Percentiles rank a stretch among this genome's conserved stretches.
Conservation (phyloP, 1,284 basidiomycete genomes). For the Mycena sp. region DNA sequence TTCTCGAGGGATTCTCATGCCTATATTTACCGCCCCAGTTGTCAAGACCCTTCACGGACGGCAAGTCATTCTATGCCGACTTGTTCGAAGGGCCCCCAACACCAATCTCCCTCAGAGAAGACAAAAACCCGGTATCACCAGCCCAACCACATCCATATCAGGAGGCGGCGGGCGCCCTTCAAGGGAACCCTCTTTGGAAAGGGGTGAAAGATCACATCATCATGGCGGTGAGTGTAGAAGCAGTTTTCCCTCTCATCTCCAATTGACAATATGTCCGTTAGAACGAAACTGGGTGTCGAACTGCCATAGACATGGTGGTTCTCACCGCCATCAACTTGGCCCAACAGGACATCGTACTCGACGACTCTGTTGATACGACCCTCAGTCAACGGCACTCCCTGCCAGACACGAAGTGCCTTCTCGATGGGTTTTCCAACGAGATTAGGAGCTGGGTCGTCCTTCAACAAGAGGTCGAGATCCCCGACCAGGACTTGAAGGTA, state of each 20-base stretch:
- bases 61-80: neutral
- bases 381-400: neutral
- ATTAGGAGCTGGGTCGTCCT: neutral
- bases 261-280: neutral
- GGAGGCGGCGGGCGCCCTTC: neutral
- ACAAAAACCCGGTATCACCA: no score
- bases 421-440: neutral
- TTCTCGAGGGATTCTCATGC: no score
- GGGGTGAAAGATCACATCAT: neutral
- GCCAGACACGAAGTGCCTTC: neutral
- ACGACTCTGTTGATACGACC: neutral
- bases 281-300: neutral
- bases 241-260: neutral
- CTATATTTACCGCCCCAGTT: neutral
- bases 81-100: neutral
- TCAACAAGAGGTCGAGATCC: neutral
- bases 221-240: neutral
- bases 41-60: neutral
- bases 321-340: neutral
- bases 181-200: neutral
- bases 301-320: constrained; percentile 1
- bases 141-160: neutral
- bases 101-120: neutral
- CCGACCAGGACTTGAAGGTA: neutral
- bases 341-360: neutral